A percentile compares a stretch with the other conserved stretches of the same genome.
Conservation (phyloP, 2,329 filamentous ascomycete genomes). For the Juglanconis juglandina region DNA sequence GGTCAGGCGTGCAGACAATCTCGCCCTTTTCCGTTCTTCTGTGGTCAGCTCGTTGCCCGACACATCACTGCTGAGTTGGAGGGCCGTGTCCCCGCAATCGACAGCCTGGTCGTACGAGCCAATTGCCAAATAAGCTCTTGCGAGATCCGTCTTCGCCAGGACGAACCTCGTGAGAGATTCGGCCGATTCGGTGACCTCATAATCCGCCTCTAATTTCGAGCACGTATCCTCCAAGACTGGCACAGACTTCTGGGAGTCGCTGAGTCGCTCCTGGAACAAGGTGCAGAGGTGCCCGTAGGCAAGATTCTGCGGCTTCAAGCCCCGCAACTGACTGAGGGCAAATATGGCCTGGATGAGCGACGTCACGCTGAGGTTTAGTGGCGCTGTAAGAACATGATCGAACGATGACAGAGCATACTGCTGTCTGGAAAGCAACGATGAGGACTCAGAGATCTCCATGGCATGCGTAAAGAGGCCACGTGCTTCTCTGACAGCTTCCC, state of each 20-base stretch:
- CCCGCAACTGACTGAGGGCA: slow-evolving; percentile 75
- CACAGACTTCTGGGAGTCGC: slow-evolving; percentile 64
- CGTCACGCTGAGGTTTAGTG: slow-evolving; percentile 47
- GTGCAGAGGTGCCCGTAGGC: slow-evolving; percentile 74
- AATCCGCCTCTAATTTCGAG: slow-evolving; percentile 70
- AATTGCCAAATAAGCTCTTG: slow-evolving; percentile 74
- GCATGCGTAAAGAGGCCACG: slow-evolving; percentile 86
- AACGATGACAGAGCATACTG: slow-evolving; percentile 81
- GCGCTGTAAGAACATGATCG: slow-evolving; percentile 67
- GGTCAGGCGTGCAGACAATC: slow-evolving; percentile 81
- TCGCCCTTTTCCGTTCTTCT: slow-evolving; percentile 65
- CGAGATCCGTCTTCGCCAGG: slow-evolving; percentile 80
- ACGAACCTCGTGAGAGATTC: slow-evolving; percentile 73
- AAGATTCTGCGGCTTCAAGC: slow-evolving; percentile 67
- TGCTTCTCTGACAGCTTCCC: slow-evolving; percentile 60
- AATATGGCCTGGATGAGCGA: slow-evolving; percentile 84
- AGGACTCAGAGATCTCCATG: slow-evolving; percentile 84
- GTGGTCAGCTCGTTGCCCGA: slow-evolving; percentile 62
- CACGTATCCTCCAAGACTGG: slow-evolving; percentile 64
- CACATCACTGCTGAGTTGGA: slow-evolving; percentile 74
- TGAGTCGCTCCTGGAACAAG: slow-evolving; percentile 76
- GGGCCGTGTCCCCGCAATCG: slow-evolving; percentile 75
- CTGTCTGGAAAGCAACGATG: slow-evolving; percentile 67
- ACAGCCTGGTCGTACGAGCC: slow-evolving; percentile 64
- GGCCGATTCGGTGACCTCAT: slow-evolving; percentile 77